A percentile compares a stretch with the other conserved stretches of the same genome.
These are phyloP conservation scores for Lentinula boryana DNA, from an alignment of 768 basidiomycete genomes.

Conservation along the genomic window DNA sequence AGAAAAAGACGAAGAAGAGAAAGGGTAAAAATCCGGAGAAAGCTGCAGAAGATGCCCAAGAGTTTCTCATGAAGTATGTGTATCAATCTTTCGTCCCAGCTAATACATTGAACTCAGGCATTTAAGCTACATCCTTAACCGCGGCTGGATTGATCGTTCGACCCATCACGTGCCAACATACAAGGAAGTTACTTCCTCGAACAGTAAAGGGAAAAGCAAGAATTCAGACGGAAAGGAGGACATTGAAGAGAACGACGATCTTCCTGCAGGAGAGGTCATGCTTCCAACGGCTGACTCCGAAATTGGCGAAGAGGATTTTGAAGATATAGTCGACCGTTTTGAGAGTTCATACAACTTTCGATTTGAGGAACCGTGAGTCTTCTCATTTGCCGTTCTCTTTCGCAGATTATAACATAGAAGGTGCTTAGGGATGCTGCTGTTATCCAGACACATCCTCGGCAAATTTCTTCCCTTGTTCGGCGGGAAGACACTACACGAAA, in stretches of 20 bases:
- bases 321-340: conserved; percentile 86
- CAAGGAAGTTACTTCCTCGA: conserved; percentile 59
- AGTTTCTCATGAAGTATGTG: conserved; percentile 85
- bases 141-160: conserved; percentile 91
- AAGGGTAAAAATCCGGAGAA: conserved; percentile 31
- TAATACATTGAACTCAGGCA: neutral
- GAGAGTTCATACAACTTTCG: conserved; percentile 98
- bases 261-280: conserved; percentile 13
- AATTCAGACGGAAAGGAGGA: conserved; percentile 7
- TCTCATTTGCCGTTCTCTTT: conserved; percentile 10
- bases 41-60: conserved; percentile 62
- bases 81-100: neutral
- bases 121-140: conserved; percentile 88
- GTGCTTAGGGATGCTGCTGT: conserved; percentile 50
- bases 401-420: neutral
- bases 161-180: conserved; percentile 78
- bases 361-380: conserved; percentile 88
- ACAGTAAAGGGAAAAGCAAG: conserved; percentile 26
- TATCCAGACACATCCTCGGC: conserved; percentile 75
- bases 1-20: conserved; percentile 22
- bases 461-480: conserved; percentile 55
- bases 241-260: conserved; percentile 15
- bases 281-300: conserved; percentile 16
- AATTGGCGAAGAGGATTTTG: conserved; percentile 40
- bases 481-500: conserved; percentile 76